phyloP scores from a whole-genome alignment of 495 filamentous ascomycete genomes.

The Penicillium samsonianum region DNA sequence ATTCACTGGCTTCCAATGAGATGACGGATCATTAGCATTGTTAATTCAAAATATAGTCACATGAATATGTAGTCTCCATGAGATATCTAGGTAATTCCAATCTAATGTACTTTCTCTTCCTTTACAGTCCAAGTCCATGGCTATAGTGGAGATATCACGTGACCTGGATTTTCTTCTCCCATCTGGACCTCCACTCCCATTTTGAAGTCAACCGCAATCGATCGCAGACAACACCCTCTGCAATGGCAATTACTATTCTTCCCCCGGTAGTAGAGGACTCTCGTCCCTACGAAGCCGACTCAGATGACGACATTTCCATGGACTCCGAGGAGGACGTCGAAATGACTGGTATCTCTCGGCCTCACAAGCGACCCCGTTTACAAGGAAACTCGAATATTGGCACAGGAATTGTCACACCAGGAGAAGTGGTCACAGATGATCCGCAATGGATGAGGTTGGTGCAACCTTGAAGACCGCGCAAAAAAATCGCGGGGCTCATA shows the following conservation, averaged over 20 bases:
- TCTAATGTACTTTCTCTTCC: background rate
- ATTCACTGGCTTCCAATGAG: background rate
- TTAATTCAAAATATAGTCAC: background rate
- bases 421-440: slow-evolving; percentile 83
- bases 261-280: slow-evolving; percentile 55
- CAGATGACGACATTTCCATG: slow-evolving; percentile 49
- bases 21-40: background rate
- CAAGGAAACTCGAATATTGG: slow-evolving; percentile 28
- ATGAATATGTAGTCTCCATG: background rate
- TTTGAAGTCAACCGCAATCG: background rate
- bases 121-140: background rate
- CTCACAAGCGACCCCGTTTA: slow-evolving; percentile 43
- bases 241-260: slow-evolving; percentile 82
- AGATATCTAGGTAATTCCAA: background rate
- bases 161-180: slow-evolving; percentile 10
- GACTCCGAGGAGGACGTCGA: slow-evolving; percentile 65
- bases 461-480: background rate
- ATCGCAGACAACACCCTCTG: background rate
- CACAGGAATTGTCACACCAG: slow-evolving; percentile 76
- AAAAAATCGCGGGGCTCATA: slow-evolving; percentile 6
- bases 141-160: slow-evolving; percentile 9
- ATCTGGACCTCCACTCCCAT: background rate
- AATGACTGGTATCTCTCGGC: slow-evolving; percentile 45
- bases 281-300: slow-evolving; percentile 30
- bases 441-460: slow-evolving; percentile 93